These are phyloP conservation scores for Spergularia azorica DNA, from an alignment of 179 eudicot species.

Conservation along the genomic window DNA sequence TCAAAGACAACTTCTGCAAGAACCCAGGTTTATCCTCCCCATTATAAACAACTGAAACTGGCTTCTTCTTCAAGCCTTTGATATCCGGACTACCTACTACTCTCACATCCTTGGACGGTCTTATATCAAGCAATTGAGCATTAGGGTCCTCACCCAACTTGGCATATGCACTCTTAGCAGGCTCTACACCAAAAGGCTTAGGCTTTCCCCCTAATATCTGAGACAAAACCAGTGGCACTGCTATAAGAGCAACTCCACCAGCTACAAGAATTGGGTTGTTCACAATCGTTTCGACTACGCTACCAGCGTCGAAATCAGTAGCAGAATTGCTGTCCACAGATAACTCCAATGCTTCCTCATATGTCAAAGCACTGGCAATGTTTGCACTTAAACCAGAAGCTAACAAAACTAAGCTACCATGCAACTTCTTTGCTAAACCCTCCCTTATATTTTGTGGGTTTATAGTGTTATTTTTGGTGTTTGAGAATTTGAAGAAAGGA, in stretches of 20 bases:
- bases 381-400: conserved; percentile 59
- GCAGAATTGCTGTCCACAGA: conserved; percentile 40
- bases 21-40: conserved; percentile 86
- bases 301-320: conserved; percentile 61
- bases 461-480: conserved; percentile 20
- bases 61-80: conserved; percentile 72
- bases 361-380: conserved; percentile 69
- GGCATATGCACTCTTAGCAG: conserved; percentile 74
- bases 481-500: conserved; percentile 40
- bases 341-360: conserved; percentile 82
- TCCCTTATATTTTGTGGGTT: conserved; percentile 36
- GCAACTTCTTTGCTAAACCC: conserved; percentile 38
- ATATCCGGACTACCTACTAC: conserved; percentile 78
- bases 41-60: conserved; percentile 58
- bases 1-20: conserved; percentile 82
- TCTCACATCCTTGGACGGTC: conserved; percentile 54
- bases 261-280: conserved; percentile 66
- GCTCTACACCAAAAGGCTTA: conserved; percentile 76
- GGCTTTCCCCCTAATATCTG: conserved; percentile 62
- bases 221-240: conserved; percentile 69
- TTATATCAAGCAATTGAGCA: conserved; percentile 85
- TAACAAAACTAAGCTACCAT: conserved; percentile 56
- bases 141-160: conserved; percentile 70
- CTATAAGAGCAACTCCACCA: conserved; percentile 72
- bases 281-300: conserved; percentile 50